A percentile compares a stretch with the other conserved stretches of the same genome.
phyloP scores from a whole-genome alignment of 495 filamentous ascomycete species.

The Neurospora hispaniola region DNA sequence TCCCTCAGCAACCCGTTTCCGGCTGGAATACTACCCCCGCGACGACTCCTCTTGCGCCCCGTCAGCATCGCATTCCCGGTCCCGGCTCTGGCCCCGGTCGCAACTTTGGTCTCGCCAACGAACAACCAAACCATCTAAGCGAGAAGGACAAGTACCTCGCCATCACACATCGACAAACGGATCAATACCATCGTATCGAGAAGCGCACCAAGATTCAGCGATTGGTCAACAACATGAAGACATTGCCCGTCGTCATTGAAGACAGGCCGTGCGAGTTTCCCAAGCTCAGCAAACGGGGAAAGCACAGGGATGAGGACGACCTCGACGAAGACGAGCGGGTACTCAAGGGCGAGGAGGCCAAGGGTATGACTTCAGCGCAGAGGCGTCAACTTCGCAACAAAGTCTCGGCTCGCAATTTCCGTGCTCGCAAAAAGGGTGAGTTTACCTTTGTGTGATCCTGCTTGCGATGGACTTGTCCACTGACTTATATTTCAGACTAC shows the following conservation, averaged over 20 bases:
- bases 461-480: background rate
- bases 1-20: background rate
- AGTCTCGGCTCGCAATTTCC: constrained; percentile 93
- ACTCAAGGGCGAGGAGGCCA: constrained; percentile 89
- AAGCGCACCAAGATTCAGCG: background rate
- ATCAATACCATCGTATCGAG: background rate
- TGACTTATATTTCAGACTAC: background rate
- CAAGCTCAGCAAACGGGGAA: background rate
- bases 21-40: background rate
- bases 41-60: background rate
- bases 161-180: background rate
- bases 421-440: constrained; percentile 90
- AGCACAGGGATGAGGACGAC: constrained; percentile 64
- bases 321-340: constrained; percentile 98
- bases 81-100: background rate
- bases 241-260: background rate
- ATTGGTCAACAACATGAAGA: background rate
- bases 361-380: constrained; percentile 92
- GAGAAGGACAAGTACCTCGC: background rate
- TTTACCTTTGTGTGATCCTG: background rate
- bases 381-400: constrained; percentile 93
- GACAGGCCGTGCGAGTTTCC: background rate
- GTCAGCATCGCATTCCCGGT: background rate
- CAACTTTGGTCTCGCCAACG: background rate
- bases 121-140: background rate